A percentile compares a stretch with the other conserved stretches of the same genome.
These are phyloP conservation scores for Tritrichomonas foetus DNA, from an alignment of 208 protist species.

Conservation along the genomic window DNA sequence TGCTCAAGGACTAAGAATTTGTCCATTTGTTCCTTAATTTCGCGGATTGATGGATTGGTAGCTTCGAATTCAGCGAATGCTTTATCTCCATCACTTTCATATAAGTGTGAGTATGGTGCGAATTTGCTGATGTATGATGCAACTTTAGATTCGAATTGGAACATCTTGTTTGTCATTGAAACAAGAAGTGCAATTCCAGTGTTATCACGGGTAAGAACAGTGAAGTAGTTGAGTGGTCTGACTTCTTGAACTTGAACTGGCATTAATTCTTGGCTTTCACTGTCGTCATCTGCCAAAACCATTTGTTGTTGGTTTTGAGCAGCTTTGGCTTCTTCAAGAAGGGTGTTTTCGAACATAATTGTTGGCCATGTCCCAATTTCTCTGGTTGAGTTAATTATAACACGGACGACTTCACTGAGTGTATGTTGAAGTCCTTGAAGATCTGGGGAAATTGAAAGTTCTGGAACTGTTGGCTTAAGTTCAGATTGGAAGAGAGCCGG, in stretches of 20 bases:
- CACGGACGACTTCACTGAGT: background rate
- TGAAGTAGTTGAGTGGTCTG: background rate
- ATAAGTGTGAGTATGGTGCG: background rate
- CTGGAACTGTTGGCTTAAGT: background rate
- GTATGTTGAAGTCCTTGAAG: background rate
- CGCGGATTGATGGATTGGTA: background rate
- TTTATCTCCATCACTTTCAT: background rate
- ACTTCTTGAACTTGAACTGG: background rate
- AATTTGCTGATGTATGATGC: background rate
- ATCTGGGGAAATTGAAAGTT: background rate
- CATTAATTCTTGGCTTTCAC: background rate
- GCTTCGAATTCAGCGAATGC: background rate
- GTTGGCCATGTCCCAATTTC: background rate
- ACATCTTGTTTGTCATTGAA: conserved; percentile 20
- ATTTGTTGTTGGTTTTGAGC: background rate
- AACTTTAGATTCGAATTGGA: background rate
- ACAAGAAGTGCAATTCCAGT: background rate
- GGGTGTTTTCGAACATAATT: background rate
- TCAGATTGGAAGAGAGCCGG: background rate
- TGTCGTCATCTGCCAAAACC: background rate
- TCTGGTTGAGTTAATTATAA: background rate
- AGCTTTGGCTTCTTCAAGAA: background rate
- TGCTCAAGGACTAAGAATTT: background rate
- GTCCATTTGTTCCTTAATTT: conserved; percentile 35
- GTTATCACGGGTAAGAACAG: background rate